These are phyloP conservation scores for Candida arabinofermentans DNA, from an alignment of 805 yeast species.

Conservation along the genomic window DNA sequence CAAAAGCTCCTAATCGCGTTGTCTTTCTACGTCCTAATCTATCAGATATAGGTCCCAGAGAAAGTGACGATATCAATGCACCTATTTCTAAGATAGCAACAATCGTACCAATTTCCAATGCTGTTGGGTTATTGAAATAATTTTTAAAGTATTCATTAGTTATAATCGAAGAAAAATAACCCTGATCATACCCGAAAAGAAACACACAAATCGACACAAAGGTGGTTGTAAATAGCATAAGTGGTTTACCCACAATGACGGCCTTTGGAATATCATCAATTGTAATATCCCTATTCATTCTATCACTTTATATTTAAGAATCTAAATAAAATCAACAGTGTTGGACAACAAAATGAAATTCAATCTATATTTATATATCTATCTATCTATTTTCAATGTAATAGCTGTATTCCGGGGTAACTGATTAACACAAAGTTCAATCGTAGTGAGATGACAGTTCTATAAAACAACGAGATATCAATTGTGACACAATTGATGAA, in stretches of 20 bases:
- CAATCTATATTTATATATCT: too few relatives aligned
- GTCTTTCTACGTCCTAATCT: constrained; percentile 74
- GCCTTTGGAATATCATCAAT: constrained; percentile 26
- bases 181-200: constrained; percentile 80
- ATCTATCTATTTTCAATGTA: too few relatives aligned
- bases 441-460: too few relatives aligned
- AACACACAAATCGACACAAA: constrained; percentile 63
- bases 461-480: too few relatives aligned
- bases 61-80: constrained; percentile 74
- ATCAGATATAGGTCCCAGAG: constrained; percentile 72
- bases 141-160: constrained; percentile 66
- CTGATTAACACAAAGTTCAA: too few relatives aligned
- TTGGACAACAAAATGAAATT: too few relatives aligned
- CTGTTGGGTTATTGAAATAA: constrained; percentile 69
- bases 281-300: constrained; percentile 18
- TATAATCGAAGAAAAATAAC: constrained; percentile 84
- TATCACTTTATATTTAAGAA: background rate
- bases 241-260: constrained; percentile 29
- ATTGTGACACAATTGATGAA: too few relatives aligned
- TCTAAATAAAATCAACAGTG: too few relatives aligned
- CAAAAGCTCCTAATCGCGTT: constrained; percentile 71
- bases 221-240: constrained; percentile 42
- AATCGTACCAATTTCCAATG: constrained; percentile 77
- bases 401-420: too few relatives aligned
- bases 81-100: constrained; percentile 88